Evolutionary conservation across 2,329 filamentous ascomycete genomes (phyloP).

Genomic region (Periglandula ipomoeae): DNA sequence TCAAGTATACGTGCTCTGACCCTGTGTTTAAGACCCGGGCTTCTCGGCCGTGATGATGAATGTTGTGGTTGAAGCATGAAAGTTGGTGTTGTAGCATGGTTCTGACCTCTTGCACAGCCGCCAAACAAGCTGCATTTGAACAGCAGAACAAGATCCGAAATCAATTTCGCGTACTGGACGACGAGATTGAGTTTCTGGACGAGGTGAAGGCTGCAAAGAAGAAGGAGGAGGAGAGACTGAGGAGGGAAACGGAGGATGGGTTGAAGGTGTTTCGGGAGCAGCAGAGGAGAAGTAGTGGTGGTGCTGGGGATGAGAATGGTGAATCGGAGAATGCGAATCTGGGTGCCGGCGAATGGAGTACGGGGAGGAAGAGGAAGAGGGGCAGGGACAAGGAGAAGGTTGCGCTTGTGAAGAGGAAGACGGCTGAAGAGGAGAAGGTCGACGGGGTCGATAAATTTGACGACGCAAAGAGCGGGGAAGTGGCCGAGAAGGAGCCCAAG

Average conservation of each 20-base stretch:
- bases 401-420: slow-evolving; percentile 2
- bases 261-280: slow-evolving; percentile 45
- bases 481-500: neutral
- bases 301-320: slow-evolving; percentile 15
- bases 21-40: too few species aligned
- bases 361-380: slow-evolving; percentile 19
- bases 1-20: too few species aligned
- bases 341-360: neutral
- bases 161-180: slow-evolving; percentile 69
- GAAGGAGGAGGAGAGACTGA: slow-evolving; percentile 44
- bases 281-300: slow-evolving; percentile 29
- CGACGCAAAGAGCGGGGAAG: slow-evolving; percentile 2
- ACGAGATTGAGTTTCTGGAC: slow-evolving; percentile 68
- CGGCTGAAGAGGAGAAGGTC: slow-evolving; percentile 9
- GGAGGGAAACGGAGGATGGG: slow-evolving; percentile 47
- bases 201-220: slow-evolving; percentile 41
- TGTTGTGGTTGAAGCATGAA: too few species aligned
- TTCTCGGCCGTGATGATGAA: too few species aligned
- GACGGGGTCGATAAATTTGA: slow-evolving; percentile 9
- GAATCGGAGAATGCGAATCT: slow-evolving; percentile 21
- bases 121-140: slow-evolving; percentile 76
- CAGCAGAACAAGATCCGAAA: slow-evolving; percentile 63
- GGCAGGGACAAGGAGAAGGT: slow-evolving; percentile 9
- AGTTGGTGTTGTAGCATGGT: too few species aligned
- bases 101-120: slow-evolving; percentile 39